Evolutionary conservation across 306 rosid species (phyloP), one percentile per base, ranked within the genome.

Genomic region (Vicia villosa): DNA sequence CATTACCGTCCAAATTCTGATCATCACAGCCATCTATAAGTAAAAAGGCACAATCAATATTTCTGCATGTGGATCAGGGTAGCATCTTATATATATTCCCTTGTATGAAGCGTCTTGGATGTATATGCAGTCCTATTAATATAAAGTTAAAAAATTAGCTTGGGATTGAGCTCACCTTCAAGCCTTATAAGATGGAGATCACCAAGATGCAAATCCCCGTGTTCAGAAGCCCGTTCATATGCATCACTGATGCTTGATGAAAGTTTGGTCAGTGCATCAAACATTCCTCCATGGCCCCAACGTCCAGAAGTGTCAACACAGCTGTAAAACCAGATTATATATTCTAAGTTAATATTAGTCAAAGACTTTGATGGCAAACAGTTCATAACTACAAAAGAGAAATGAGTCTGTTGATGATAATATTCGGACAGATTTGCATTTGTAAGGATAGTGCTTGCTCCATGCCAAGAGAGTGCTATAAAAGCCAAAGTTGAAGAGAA

Each of bases 251-350:
- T 81, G 79, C 82, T 76, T 6, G 73, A 40, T 64, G 95, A 94
- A 72, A 94, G 85, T 79, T 78, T 94, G 75, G 73, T 59, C 72
- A 94, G 77, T 59, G 96, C 96, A 83, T 84, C 82, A 73, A 94
- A 90, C 98, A 94, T 87, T 45, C 98, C 97, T 40, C 98, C 98
- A 46, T 5, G 79, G 63, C 98, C 98, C 98, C 98, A 94, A 62
- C 68, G 86, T 67, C 98, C 98, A 37, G 97, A 94, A 76, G 79
- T 86, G 73, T 94, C 98, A 72, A 90, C 86, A 63, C 97, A 90
- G 68, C 98, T 90, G 81, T 8, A 32, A 77, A 82, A 78, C 50
- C 46, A 69, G 17, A 38, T 40, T 46, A 54, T 2, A 47, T 28
- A 55, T 70, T 50, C 61, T 28, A 16, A 38, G 70, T 43, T 40